Evolutionary conservation across 2,329 filamentous ascomycete genomes (phyloP), one percentile per base, ranked within the genome.

Genomic region (Alternaria atra): DNA sequence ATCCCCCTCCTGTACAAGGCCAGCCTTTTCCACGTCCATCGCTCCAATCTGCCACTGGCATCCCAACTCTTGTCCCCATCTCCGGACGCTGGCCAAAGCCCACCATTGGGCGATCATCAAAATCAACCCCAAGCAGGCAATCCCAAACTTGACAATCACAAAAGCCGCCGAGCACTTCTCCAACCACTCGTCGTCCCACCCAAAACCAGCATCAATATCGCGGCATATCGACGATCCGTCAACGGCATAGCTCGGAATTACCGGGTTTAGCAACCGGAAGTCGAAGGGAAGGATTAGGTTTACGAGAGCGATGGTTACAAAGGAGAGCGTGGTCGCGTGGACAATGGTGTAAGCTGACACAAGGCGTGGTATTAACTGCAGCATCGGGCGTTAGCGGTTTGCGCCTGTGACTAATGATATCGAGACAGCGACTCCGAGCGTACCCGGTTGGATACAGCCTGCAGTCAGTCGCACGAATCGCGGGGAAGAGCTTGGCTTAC

Each of bases 41-140:
- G 17, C 53, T 8, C 35, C 43, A 27, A 27, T 52, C 47, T 48
- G 55, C 3, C 30, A 58, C 52, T 42, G 27, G 20, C 47, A 55
- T 51, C 23, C 46, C 32, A 59, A 25, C 42, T 66, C 68, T 40
- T 58, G 69, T 13, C 69, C 71, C 70, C 74, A 79, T n/a, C 46
- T 57, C 47, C 70, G 64, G 4, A 78, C 73, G 6, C 66, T 66
- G 46, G 68, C 20, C 40, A 77, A 51, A 15, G 73, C 71, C 72
- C 73, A 74, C 77, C 77, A 79, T 58, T 79, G 77, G 51, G 71
- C 75, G 2, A 64, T 58, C 60, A 77, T 70, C 56, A 75, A 58
- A 5, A 70, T 50, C 43, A 75, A 64, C 0, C 68, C 70, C 30
- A 69, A 52, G 37, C 66, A 70, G 5, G 65, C 71, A 4, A 70